Conservation (phyloP, 768 basidiomycete species). For the Sarcodon aspratus region DNA sequence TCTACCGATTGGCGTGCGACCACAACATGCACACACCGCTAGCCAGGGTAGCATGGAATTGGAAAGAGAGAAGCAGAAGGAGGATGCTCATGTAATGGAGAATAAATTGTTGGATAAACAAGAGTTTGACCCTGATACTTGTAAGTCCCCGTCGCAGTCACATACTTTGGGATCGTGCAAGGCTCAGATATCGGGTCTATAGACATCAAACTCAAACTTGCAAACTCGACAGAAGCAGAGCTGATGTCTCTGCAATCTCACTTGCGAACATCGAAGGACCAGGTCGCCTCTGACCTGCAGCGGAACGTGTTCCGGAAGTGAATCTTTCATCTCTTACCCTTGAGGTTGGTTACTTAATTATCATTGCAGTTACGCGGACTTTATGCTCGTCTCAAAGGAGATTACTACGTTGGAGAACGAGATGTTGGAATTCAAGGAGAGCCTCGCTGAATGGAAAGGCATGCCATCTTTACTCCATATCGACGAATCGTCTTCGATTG, state of each 20-base stretch:
- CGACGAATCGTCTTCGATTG: conserved; percentile 63
- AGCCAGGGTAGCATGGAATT: conserved; percentile 9
- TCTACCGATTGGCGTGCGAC: conserved; percentile 33
- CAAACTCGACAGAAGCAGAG: conserved; percentile 83
- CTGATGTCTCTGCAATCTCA: conserved; percentile 68
- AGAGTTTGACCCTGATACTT: conserved; percentile 80
- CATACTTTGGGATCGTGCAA: not conserved
- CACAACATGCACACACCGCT: conserved; percentile 18
- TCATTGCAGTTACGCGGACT: conserved; percentile 78
- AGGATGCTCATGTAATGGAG: conserved; percentile 53
- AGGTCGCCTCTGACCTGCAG: conserved; percentile 73
- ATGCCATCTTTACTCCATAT: conserved; percentile 92
- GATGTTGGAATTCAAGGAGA: conserved; percentile 93
- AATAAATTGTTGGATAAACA: conserved; percentile 59
- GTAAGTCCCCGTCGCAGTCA: conserved; percentile 33
- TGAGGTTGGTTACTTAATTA: not conserved
- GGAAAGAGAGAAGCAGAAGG: conserved; percentile 19
- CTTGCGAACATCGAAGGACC: conserved; percentile 55
- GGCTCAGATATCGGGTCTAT: not conserved
- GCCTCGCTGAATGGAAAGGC: conserved; percentile 88
- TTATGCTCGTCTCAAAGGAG: conserved; percentile 94
- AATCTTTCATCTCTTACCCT: conserved; percentile 7
- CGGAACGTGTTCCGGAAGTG: conserved; percentile 93
- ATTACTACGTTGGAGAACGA: conserved; percentile 94
- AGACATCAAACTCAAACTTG: conserved; percentile 78